These are phyloP conservation scores for Russula dissimulans DNA, from an alignment of 768 basidiomycete species.

Conservation along the genomic window DNA sequence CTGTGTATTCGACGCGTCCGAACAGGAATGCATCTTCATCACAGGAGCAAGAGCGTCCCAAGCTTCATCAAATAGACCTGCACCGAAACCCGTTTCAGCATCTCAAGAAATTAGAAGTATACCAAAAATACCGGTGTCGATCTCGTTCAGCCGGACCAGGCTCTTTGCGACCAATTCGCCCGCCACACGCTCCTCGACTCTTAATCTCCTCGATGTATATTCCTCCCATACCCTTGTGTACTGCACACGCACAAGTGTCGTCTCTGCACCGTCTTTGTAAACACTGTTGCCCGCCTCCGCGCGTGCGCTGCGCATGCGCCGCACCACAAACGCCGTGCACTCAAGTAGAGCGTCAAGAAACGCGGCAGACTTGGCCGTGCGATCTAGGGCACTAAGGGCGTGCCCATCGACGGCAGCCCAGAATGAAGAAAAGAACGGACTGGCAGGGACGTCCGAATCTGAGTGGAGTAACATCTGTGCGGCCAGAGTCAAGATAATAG, in stretches of 20 bases:
- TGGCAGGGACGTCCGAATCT: constrained; percentile 27
- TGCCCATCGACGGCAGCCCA: constrained; percentile 75
- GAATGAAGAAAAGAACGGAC: constrained; percentile 60
- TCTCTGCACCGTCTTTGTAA: constrained; percentile 6
- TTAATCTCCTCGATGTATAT: constrained; percentile 35
- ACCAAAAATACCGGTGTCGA: constrained; percentile 23
- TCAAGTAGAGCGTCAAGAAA: constrained; percentile 67
- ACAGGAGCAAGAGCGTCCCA: constrained; percentile 36
- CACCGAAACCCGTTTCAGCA: background rate
- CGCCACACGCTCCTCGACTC: constrained; percentile 37
- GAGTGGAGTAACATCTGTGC: constrained; percentile 25
- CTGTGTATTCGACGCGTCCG: constrained; percentile 18
- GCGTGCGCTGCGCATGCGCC: constrained; percentile 29
- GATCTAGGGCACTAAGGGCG: constrained; percentile 46
- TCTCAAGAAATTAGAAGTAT: background rate
- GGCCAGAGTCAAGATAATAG: background rate
- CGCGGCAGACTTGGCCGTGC: constrained; percentile 45
- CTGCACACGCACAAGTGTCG: constrained; percentile 36
- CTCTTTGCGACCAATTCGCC: constrained; percentile 38
- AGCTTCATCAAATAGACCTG: constrained; percentile 40
- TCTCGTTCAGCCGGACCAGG: constrained; percentile 24
- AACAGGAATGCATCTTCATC: constrained; percentile 21
- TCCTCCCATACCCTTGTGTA: constrained; percentile 42
- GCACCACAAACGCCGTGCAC: constrained; percentile 51
- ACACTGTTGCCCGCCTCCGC: constrained; percentile 8